phyloP scores from a whole-genome alignment of 2,329 filamentous ascomycete genomes.

The Ophiostoma sp. region DNA sequence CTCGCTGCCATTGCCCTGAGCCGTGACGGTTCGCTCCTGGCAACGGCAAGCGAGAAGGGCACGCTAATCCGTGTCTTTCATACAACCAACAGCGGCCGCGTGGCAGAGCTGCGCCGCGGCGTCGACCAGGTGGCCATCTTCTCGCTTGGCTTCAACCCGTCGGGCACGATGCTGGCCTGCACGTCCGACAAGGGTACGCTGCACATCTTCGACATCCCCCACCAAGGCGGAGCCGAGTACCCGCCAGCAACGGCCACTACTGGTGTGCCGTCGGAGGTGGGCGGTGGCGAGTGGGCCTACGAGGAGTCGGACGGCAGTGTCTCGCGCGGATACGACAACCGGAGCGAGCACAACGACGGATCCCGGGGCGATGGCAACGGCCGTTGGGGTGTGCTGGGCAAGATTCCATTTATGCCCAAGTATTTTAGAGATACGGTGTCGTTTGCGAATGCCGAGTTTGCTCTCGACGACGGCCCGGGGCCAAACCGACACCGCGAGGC shows the following conservation, averaged over 20 bases:
- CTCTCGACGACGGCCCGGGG: constrained; percentile 60
- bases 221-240: constrained; percentile 32
- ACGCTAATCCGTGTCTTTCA: constrained; percentile 84
- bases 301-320: constrained; percentile 24
- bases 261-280: constrained; percentile 17
- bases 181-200: constrained; percentile 96
- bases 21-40: constrained; percentile 71
- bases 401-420: constrained; percentile 75
- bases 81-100: constrained; percentile 69
- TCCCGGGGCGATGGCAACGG: constrained; percentile 43
- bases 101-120: constrained; percentile 81
- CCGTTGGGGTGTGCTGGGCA: constrained; percentile 82
- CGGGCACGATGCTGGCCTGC: constrained; percentile 72
- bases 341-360: constrained; percentile 20
- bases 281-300: constrained; percentile 26
- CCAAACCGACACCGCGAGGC: constrained; percentile 32
- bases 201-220: constrained; percentile 84
- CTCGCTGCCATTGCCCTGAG: constrained; percentile 76
- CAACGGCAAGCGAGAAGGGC: constrained; percentile 86
- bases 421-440: constrained; percentile 88
- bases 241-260: neutral
- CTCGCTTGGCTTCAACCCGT: constrained; percentile 80
- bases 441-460: constrained; percentile 73
- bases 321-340: constrained; percentile 18
- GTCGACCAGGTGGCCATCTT: constrained; percentile 84